Percentiles rank a stretch among this genome's conserved stretches.
Conservation (phyloP, 2,329 filamentous ascomycete species). For the Fusarium nematophilum region DNA sequence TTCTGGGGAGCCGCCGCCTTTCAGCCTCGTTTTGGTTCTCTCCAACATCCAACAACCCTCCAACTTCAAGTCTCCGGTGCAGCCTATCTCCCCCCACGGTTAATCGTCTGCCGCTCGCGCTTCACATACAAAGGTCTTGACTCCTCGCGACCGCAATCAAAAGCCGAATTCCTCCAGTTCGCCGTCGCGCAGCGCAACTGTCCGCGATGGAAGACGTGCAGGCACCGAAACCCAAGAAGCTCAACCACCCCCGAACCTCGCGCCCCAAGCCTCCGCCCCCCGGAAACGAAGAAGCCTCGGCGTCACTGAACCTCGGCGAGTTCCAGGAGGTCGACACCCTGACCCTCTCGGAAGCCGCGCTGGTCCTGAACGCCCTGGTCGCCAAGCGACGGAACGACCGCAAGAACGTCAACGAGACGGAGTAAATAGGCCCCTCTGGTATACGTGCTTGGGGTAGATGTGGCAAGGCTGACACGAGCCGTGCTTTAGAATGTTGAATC, state of each 20-base stretch:
- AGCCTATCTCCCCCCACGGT: constrained; percentile 3
- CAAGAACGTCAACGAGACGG: constrained; percentile 86
- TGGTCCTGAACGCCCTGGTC: constrained; percentile 91
- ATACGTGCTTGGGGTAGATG: neutral
- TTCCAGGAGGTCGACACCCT: constrained; percentile 93
- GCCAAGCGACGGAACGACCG: constrained; percentile 81
- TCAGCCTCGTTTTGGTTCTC: too few relatives aligned
- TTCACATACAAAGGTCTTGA: too few relatives aligned
- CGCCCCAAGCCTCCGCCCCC: constrained; percentile 75
- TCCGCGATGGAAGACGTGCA: constrained; percentile 30
- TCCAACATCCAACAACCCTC: neutral
- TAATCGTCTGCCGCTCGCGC: neutral
- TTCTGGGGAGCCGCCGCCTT: too few relatives aligned
- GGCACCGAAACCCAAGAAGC: constrained; percentile 30
- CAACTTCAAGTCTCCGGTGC: too few relatives aligned
- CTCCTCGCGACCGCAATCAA: too few relatives aligned
- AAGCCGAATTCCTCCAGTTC: too few relatives aligned
- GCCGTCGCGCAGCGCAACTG: neutral
- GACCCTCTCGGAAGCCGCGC: constrained; percentile 89
- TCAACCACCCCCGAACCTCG: constrained; percentile 58
- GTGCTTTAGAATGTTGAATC: constrained; percentile 74
- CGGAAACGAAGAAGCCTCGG: constrained; percentile 88
- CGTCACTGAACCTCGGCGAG: constrained; percentile 87
- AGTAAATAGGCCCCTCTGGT: constrained; percentile 61
- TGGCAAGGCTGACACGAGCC: constrained; percentile 19